These are phyloP conservation scores for Trichophyton schoenleinii DNA, from an alignment of 2,329 filamentous ascomycete species.

Conservation along the genomic window DNA sequence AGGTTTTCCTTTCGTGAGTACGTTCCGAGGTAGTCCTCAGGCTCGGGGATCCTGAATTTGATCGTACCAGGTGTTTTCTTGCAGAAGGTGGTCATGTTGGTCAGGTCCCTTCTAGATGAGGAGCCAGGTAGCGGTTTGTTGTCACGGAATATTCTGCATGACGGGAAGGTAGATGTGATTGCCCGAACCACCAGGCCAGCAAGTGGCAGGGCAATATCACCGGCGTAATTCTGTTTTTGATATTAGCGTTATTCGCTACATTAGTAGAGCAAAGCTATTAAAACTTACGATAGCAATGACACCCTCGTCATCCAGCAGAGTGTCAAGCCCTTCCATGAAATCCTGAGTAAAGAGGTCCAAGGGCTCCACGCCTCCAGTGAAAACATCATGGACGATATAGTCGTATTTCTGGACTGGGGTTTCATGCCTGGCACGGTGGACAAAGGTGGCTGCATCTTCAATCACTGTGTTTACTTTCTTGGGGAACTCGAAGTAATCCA, in stretches of 20 bases:
- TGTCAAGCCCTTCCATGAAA: slow-evolving; percentile 60
- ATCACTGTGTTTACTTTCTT: slow-evolving; percentile 67
- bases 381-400: slow-evolving; percentile 95
- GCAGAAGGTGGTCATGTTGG: slow-evolving; percentile 96
- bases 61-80: slow-evolving; percentile 48
- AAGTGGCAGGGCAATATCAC: slow-evolving; percentile 65
- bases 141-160: slow-evolving; percentile 85
- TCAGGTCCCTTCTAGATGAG: slow-evolving; percentile 53
- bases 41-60: slow-evolving; percentile 52
- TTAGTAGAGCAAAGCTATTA: slow-evolving; percentile 7
- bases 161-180: slow-evolving; percentile 69
- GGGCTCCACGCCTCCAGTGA: slow-evolving; percentile 90
- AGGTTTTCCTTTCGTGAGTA: slow-evolving; percentile 57
- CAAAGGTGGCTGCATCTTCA: slow-evolving; percentile 65
- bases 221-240: slow-evolving; percentile 68
- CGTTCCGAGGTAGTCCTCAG: slow-evolving; percentile 60
- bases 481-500: slow-evolving; percentile 68
- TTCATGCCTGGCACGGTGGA: slow-evolving; percentile 37
- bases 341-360: slow-evolving; percentile 75
- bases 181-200: slow-evolving; percentile 71
- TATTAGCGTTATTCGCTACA: not conserved
- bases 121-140: slow-evolving; percentile 42
- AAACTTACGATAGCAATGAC: slow-evolving; percentile 70
- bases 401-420: slow-evolving; percentile 49
- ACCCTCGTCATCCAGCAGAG: slow-evolving; percentile 63